Percentiles rank a stretch among this genome's conserved stretches.
Evolutionary conservation across 2,329 filamentous ascomycete genomes (phyloP).

Genomic region (Colletotrichum filicis): DNA sequence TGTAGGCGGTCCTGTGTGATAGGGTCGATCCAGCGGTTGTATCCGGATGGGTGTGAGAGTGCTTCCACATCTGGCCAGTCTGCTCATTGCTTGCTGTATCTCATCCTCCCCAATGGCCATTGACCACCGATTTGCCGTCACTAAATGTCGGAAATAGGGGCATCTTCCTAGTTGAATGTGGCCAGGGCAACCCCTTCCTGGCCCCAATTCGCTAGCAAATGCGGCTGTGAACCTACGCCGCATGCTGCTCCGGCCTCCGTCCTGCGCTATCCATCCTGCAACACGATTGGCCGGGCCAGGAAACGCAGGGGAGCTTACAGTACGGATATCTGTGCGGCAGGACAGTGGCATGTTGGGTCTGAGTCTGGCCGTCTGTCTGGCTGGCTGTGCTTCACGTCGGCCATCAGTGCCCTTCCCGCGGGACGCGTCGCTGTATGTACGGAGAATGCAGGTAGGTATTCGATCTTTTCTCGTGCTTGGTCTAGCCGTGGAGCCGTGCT

Average conservation of each 20-base stretch:
- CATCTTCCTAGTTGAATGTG: slow-evolving; percentile 18
- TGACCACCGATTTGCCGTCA: slow-evolving; percentile 1
- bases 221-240: slow-evolving; percentile 9
- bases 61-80: slow-evolving; percentile 14
- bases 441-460: not conserved
- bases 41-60: slow-evolving; percentile 9
- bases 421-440: not conserved
- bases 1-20: not conserved
- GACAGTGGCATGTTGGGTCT: slow-evolving; percentile 11
- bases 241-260: slow-evolving; percentile 21
- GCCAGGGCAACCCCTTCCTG: slow-evolving; percentile 12
- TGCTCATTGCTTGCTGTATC: not conserved
- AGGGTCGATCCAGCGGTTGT: slow-evolving; percentile 17
- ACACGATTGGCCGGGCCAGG: not conserved
- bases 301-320: slow-evolving; percentile 23
- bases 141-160: slow-evolving; percentile 24
- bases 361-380: slow-evolving; percentile 1
- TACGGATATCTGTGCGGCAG: slow-evolving; percentile 23
- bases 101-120: not conserved
- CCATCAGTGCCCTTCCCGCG: slow-evolving; percentile 16
- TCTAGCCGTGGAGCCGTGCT: not conserved
- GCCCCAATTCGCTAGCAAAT: slow-evolving; percentile 4
- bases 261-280: not conserved
- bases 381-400: slow-evolving; percentile 17
- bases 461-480: slow-evolving; percentile 17